phyloP scores from a whole-genome alignment of 352 stramenopile species.

The Pilasporangium apinafurcum region DNA sequence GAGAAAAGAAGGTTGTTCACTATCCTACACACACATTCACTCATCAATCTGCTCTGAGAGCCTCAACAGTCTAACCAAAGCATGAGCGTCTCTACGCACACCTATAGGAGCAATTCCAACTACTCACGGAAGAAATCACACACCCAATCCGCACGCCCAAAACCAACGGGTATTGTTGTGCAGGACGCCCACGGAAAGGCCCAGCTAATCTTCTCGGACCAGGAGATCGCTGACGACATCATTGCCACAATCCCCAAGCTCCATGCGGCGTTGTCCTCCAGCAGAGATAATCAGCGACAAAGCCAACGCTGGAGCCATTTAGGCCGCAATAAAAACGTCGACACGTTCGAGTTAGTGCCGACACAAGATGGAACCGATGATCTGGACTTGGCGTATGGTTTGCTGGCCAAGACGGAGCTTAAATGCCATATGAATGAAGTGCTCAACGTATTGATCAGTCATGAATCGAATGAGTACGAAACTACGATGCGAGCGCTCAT shows the following conservation, averaged over 20 bases:
- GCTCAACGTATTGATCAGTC: constrained; percentile 43
- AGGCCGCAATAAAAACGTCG: constrained; percentile 24
- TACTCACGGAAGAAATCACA: neutral
- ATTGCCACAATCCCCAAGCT: constrained; percentile 57
- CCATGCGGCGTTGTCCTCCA: constrained; percentile 31
- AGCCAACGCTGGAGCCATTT: constrained; percentile 26
- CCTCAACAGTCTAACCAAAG: too few species aligned
- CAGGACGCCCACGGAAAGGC: constrained; percentile 5
- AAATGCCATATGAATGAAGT: constrained; percentile 58
- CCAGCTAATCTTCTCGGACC: constrained; percentile 37
- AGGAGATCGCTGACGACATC: constrained; percentile 55
- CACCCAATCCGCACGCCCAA: neutral
- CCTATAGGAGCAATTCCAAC: neutral
- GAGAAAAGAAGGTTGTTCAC: too few species aligned
- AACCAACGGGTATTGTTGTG: constrained; percentile 2
- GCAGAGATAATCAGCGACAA: too few species aligned
- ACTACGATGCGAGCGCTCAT: constrained; percentile 41
- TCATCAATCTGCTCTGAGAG: too few species aligned
- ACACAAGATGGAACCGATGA: too few species aligned
- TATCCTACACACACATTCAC: too few species aligned
- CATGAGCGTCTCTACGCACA: too few species aligned
- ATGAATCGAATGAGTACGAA: constrained; percentile 35
- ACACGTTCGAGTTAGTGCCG: constrained; percentile 37
- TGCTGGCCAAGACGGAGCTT: constrained; percentile 46
- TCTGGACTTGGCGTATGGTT: constrained; percentile 33